phyloP scores from a whole-genome alignment of 208 protist genomes.

The Wallacemonas collosoma region DNA sequence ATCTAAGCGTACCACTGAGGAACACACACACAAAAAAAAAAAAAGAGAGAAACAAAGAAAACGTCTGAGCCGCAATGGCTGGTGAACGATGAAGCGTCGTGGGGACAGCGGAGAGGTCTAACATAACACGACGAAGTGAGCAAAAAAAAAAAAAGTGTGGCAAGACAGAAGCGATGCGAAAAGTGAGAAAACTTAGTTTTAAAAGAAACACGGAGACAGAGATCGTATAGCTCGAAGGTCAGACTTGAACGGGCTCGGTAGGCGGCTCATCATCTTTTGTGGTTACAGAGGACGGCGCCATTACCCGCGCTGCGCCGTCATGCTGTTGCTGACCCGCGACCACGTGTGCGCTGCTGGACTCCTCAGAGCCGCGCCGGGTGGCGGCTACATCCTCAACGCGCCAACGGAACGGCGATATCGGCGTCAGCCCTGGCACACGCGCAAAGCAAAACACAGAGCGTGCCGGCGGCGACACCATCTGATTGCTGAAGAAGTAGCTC shows the following conservation, averaged over 20 bases:
- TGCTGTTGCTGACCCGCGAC: too few species aligned
- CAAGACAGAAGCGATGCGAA: neutral
- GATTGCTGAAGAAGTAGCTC: slow-evolving; percentile 39
- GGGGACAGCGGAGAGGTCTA: too few species aligned
- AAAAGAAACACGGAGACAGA: too few species aligned
- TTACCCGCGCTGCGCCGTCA: too few species aligned
- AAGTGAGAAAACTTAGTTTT: neutral
- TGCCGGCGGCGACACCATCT: slow-evolving; percentile 25
- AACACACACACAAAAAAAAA: too few species aligned
- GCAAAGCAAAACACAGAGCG: slow-evolving; percentile 45
- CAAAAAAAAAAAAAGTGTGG: neutral
- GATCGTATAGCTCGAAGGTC: too few species aligned
- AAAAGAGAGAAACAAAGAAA: too few species aligned
- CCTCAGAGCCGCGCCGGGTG: neutral
- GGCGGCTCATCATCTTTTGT: neutral
- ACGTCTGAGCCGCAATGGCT: too few species aligned
- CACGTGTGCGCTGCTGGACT: neutral
- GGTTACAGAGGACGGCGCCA: neutral
- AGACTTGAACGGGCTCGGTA: neutral
- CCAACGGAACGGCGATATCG: neutral
- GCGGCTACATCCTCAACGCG: neutral
- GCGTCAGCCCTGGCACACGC: neutral
- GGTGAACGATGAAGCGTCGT: too few species aligned
- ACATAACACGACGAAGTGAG: neutral
- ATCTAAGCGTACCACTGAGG: too few species aligned